phyloP scores from a whole-genome alignment of 2,329 filamentous ascomycete species.

The Pestalotiopsis sp. region DNA sequence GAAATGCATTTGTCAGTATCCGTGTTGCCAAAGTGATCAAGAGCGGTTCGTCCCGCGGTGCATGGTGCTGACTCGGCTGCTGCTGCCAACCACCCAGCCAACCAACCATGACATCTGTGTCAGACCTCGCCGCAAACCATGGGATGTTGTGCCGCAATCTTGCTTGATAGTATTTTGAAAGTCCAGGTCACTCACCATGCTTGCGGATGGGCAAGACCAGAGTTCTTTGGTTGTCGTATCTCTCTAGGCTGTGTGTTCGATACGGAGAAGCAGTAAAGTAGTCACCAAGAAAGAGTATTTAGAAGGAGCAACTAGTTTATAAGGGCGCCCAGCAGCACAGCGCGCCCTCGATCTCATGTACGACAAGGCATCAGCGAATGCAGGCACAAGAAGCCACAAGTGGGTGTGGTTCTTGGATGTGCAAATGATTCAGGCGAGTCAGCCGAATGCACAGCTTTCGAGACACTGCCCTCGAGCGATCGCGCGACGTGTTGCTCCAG shows the following conservation, averaged over 20 bases:
- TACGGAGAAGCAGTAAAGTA: not conserved
- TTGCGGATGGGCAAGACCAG: slow-evolving; percentile 12
- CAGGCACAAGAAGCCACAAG: slow-evolving; percentile 15
- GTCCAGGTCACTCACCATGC: slow-evolving; percentile 10
- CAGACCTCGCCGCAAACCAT: not conserved
- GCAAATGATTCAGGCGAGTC: slow-evolving; percentile 1
- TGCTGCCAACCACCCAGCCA: not conserved
- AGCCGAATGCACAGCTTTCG: not conserved
- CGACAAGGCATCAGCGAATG: slow-evolving; percentile 10
- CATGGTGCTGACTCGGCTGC: slow-evolving; percentile 7
- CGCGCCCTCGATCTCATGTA: slow-evolving; percentile 7
- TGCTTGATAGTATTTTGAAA: not conserved
- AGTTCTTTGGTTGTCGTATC: not conserved
- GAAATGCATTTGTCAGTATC: not conserved
- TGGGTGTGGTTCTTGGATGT: slow-evolving; percentile 1
- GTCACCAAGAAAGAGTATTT: not conserved
- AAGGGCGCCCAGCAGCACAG: not conserved
- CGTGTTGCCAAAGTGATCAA: not conserved
- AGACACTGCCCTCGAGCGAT: slow-evolving; percentile 6
- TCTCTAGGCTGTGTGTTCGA: not conserved
- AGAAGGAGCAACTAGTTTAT: slow-evolving; percentile 1
- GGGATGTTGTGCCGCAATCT: not conserved
- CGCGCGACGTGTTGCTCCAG: not conserved
- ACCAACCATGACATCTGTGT: not conserved
- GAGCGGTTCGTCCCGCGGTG: slow-evolving; percentile 7